Conservation (phyloP, 2,329 filamentous ascomycete species). For the Aspergillus aculeatinus region DNA sequence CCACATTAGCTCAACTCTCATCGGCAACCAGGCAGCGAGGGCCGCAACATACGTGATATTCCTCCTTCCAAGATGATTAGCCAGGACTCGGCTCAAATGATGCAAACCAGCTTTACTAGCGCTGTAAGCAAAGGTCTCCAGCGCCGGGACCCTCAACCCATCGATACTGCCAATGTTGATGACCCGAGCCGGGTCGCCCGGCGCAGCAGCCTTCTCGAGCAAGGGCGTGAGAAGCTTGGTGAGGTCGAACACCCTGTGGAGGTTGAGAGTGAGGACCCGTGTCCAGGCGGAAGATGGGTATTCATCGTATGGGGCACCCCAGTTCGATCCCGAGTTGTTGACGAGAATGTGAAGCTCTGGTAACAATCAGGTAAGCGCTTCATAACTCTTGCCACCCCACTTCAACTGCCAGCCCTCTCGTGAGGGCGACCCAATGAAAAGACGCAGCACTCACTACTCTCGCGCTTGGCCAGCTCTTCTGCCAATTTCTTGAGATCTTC, state of each 20-base stretch:
- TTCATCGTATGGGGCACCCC: constrained; percentile 58
- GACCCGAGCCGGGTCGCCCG: constrained; percentile 47
- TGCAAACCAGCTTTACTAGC: constrained; percentile 55
- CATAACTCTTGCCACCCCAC: not conserved
- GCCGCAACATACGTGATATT: constrained; percentile 52
- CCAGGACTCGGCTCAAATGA: constrained; percentile 53
- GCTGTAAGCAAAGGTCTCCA: constrained; percentile 55
- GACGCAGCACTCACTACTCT: constrained; percentile 51
- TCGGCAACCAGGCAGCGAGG: not conserved
- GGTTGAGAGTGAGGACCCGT: constrained; percentile 56
- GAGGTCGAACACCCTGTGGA: constrained; percentile 54
- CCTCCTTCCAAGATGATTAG: constrained; percentile 51
- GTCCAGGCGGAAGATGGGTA: constrained; percentile 60
- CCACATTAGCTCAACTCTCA: constrained; percentile 1
- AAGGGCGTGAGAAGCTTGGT: constrained; percentile 50
- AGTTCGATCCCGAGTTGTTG: constrained; percentile 56
- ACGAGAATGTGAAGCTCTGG: constrained; percentile 51
- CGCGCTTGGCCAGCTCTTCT: constrained; percentile 49
- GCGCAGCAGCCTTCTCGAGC: constrained; percentile 47
- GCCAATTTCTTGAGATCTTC: constrained; percentile 51
- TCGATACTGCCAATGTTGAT: constrained; percentile 58
- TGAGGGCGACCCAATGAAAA: not conserved
- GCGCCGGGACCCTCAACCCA: constrained; percentile 53
- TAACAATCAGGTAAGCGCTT: not conserved
- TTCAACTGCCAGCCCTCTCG: no score